Evolutionary conservation across 371 early-diverging fungal genomes (phyloP).

Genomic region (Saksenaea vasiformis): DNA sequence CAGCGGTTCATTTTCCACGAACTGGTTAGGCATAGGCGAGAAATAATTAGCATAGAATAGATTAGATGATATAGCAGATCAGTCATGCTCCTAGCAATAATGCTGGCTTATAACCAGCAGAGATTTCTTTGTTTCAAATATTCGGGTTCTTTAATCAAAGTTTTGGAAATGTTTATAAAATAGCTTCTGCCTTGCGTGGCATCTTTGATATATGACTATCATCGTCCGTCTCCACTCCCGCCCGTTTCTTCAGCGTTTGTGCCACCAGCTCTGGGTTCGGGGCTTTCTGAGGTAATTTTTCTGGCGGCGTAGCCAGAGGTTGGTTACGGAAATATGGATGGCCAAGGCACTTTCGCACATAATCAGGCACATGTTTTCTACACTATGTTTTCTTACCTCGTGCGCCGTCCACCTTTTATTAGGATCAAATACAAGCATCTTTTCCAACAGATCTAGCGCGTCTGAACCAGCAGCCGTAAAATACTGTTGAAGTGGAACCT

Average conservation of each 20-base stretch:
- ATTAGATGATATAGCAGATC: no score
- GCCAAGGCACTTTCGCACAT: slow-evolving; percentile 62
- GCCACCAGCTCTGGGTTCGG: slow-evolving; percentile 30
- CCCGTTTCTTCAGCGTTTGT: slow-evolving; percentile 26
- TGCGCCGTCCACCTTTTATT: slow-evolving; percentile 82
- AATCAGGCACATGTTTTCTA: neutral
- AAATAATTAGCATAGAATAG: neutral
- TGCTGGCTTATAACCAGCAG: no score
- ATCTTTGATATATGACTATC: slow-evolving; percentile 9
- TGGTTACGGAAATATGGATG: slow-evolving; percentile 91
- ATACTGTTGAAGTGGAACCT: slow-evolving; percentile 73
- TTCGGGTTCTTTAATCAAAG: no score
- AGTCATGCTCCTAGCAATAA: no score
- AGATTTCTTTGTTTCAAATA: no score
- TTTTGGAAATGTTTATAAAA: no score
- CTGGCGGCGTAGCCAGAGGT: slow-evolving; percentile 87
- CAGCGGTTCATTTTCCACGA: slow-evolving; percentile 3
- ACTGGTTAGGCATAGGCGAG: slow-evolving; percentile 5
- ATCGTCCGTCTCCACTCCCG: slow-evolving; percentile 14
- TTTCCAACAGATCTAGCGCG: slow-evolving; percentile 90
- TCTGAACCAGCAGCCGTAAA: slow-evolving; percentile 95
- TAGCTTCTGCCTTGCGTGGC: neutral
- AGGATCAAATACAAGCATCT: slow-evolving; percentile 94
- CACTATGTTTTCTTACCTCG: slow-evolving; percentile 54
- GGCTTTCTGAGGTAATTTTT: slow-evolving; percentile 72